phyloP scores from a whole-genome alignment of 148 eudicot genomes.

The Fallopia convolvulus region DNA sequence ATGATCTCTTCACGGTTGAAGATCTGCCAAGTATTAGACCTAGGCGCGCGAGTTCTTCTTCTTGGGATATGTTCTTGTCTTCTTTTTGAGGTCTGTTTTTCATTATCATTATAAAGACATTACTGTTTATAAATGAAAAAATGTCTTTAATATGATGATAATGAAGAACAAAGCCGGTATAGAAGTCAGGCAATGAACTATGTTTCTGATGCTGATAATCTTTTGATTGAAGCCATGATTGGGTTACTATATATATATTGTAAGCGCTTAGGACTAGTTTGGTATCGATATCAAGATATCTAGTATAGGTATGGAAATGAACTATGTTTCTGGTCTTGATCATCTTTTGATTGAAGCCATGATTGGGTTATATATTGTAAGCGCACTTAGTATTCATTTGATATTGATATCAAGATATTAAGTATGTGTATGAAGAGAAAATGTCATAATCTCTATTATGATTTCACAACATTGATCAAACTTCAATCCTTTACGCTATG shows the following conservation, averaged over 20 bases:
- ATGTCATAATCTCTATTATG: neutral
- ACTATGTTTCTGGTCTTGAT: neutral
- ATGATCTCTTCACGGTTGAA: neutral
- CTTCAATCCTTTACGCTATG: neutral
- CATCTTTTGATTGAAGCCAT: neutral
- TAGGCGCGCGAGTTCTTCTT: neutral
- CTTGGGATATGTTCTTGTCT: constrained; percentile 8
- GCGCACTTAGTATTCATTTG: neutral
- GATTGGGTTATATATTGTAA: neutral
- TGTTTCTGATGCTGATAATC: neutral
- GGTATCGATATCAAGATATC: neutral
- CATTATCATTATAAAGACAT: too few relatives aligned
- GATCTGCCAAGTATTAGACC: neutral
- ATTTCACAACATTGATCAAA: neutral
- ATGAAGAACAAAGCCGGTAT: neutral
- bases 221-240: neutral
- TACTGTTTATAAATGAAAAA: too few relatives aligned
- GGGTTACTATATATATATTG: neutral
- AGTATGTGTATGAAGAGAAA: too few relatives aligned
- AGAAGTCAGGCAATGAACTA: neutral
- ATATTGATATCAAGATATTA: neutral
- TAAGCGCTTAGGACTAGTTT: neutral
- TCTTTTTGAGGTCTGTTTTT: neutral
- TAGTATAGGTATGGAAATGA: too few relatives aligned
- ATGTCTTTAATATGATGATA: too few relatives aligned